Evolutionary conservation across 2,329 filamentous ascomycete species (phyloP), one percentile per base, ranked within the genome.

Genomic region (Hortaea sp.): DNA sequence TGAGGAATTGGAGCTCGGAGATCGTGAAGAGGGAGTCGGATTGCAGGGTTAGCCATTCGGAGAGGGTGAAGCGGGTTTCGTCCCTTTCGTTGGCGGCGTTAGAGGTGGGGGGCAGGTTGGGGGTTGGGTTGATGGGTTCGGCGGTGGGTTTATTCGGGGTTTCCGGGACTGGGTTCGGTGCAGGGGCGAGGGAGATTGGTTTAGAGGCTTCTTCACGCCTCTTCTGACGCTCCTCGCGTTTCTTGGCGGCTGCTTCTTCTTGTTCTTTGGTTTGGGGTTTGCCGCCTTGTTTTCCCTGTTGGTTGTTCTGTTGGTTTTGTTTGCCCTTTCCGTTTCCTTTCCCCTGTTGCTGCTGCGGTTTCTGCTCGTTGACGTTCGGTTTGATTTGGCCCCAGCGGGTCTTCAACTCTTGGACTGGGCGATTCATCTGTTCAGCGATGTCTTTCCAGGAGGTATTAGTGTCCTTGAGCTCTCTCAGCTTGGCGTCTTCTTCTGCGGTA

Each of bases 1-100:
- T 67, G 12, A 78, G 59, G 6, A 69, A 57, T 12, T 64, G 59
- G 13, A 73, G 50, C 40, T 72, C 65, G n/a, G 56, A 54, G 44
- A 62, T 56, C 32, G 44, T 54, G 58, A 66, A 68, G n/a, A 59
- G 41, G 7, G 61, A 55, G 42, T 67, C 63, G 42, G 63, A 60
- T 20, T 57, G 49, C 7, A 66, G 53, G 6, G 53, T 54, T 31
- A 52, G 50, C 58, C 58, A 62, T 41, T 63, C 55, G 42, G 31
- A 38, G 41, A 63, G 52, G 13, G 57, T 63, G 55, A 62, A 62
- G 41, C 55, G 51, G 20, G 53, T 52, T 12, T 58, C 57, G 32
- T 45, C 46, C 29, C 45, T 48, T 29, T 42, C 44, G 29, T 13
- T 42, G 40, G 47, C 50, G 30, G 40, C 42, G 20, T 2, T 4